Conservation (phyloP, 2,329 filamentous ascomycete species). For the Trichoderma simmonsii region DNA sequence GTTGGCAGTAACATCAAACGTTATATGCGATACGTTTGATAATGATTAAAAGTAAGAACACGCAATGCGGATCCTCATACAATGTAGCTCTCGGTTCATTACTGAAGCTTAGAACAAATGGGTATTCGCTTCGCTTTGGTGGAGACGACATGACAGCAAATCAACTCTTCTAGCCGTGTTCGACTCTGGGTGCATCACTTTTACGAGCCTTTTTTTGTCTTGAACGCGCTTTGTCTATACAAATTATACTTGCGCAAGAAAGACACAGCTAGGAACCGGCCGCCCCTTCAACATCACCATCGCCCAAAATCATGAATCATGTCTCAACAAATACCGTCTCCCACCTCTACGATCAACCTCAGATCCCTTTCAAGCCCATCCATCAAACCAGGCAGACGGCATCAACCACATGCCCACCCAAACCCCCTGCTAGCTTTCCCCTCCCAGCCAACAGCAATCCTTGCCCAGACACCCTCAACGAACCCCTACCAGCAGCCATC, state of each 20-base stretch:
- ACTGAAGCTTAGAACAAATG: neutral
- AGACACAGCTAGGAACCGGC: neutral
- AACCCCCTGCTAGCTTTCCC: neutral
- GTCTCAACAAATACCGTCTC: neutral
- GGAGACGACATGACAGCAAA: neutral
- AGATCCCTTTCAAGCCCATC: neutral
- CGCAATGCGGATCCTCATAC: neutral
- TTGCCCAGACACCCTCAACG: neutral
- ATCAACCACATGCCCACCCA: slow-evolving; percentile 8
- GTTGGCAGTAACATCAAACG: neutral
- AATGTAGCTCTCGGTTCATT: neutral
- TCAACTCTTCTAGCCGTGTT: neutral
- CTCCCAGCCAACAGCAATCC: neutral
- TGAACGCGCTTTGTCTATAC: neutral
- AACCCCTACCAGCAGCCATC: neutral
- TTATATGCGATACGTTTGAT: neutral
- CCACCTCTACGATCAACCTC: neutral
- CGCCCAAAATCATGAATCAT: neutral
- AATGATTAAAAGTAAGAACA: neutral
- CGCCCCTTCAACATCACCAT: neutral
- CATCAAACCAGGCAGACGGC: neutral
- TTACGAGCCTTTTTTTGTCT: neutral
- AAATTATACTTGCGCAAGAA: neutral
- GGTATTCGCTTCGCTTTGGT: neutral
- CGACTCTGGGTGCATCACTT: neutral